Conservation (phyloP, 2,329 filamentous ascomycete species). For the Xylariales sp. region DNA sequence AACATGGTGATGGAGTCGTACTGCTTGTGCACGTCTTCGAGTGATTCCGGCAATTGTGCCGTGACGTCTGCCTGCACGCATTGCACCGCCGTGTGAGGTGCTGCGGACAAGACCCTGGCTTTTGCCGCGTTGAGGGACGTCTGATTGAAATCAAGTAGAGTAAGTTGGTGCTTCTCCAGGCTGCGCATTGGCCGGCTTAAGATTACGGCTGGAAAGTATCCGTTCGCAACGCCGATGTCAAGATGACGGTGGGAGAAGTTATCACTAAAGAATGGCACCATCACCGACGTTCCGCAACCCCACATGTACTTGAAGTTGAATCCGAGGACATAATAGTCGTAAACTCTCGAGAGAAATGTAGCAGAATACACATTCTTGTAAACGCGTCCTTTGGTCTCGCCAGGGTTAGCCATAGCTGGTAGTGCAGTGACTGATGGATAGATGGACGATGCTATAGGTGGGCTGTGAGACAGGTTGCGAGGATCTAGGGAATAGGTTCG, state of each 20-base stretch:
- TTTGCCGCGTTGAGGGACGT: conserved; percentile 27
- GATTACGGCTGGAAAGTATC: conserved; percentile 30
- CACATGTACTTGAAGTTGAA: conserved; percentile 32
- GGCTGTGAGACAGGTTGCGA: not conserved
- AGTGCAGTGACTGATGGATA: not conserved
- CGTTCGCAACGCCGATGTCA: conserved; percentile 35
- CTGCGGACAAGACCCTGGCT: conserved; percentile 18
- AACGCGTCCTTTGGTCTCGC: not conserved
- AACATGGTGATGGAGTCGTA: conserved; percentile 41
- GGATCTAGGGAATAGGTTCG: not conserved
- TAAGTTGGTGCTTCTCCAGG: conserved; percentile 22
- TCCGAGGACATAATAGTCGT: conserved; percentile 29
- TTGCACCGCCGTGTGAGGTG: conserved; percentile 17
- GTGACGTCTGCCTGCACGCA: conserved; percentile 32
- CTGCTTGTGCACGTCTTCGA: conserved; percentile 19
- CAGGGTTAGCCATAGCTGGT: not conserved
- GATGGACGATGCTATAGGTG: too few relatives aligned
- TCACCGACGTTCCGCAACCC: conserved; percentile 26
- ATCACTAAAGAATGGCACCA: conserved; percentile 30
- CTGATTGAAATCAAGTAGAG: conserved; percentile 32
- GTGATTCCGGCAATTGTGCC: conserved; percentile 22
- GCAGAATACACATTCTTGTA: conserved; percentile 7
- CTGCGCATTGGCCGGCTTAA: conserved; percentile 16
- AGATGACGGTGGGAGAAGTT: conserved; percentile 32
- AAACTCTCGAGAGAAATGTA: conserved; percentile 14